Percentiles rank a stretch among this genome's conserved stretches.
Conservation (phyloP, 345 rosid genomes). For the Kandelia obovata region DNA sequence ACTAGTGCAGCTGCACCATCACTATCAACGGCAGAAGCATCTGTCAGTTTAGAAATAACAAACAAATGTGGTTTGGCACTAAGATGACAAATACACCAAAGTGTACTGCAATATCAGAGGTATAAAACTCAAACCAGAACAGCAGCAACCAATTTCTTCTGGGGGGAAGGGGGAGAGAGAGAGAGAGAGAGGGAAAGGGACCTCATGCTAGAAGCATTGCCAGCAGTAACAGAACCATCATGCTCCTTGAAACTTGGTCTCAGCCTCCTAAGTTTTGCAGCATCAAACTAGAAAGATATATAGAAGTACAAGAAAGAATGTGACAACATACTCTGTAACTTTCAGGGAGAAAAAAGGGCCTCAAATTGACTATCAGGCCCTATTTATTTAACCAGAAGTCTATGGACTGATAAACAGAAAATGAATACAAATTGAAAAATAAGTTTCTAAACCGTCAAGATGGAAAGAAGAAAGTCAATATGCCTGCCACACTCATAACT, state of each 20-base stretch:
- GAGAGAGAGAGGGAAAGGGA: conserved; percentile 7
- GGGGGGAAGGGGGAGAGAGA: background rate
- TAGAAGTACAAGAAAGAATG: background rate
- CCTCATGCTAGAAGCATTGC: conserved; percentile 36
- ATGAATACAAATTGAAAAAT: background rate
- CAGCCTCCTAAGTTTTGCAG: conserved; percentile 25
- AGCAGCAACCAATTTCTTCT: too few species aligned
- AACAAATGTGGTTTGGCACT: background rate
- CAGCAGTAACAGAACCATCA: conserved; percentile 30
- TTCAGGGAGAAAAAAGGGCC: background rate
- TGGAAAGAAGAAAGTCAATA: background rate
- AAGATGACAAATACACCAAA: background rate
- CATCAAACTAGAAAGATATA: conserved; percentile 26
- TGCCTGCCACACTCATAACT: background rate
- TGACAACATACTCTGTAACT: background rate
- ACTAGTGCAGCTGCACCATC: conserved; percentile 35
- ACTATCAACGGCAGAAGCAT: conserved; percentile 4
- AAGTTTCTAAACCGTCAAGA: background rate
- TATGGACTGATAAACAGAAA: background rate
- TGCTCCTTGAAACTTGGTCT: conserved; percentile 26
- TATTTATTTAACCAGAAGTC: background rate
- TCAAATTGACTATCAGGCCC: background rate
- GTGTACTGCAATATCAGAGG: background rate
- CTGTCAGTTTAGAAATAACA: background rate
- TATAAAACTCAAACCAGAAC: too few species aligned